A percentile compares a stretch with the other conserved stretches of the same genome.
Conservation (phyloP, 1,284 basidiomycete genomes). For the Flammula alnicola region DNA sequence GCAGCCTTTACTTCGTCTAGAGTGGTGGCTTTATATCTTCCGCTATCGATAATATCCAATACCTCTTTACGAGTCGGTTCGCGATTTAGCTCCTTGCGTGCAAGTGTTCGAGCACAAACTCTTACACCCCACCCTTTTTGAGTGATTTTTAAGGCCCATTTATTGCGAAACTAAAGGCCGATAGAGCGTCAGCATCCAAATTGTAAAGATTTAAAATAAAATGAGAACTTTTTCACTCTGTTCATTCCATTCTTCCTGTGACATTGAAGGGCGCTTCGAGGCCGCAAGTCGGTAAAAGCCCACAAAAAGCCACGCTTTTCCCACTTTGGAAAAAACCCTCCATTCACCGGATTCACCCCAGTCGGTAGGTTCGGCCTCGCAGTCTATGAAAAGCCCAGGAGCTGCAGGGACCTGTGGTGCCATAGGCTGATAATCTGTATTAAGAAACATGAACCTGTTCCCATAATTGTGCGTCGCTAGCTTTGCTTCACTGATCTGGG, state of each 20-base stretch:
- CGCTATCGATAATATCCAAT: neutral
- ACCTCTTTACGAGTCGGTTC: constrained; percentile 24
- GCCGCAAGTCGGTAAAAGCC: constrained; percentile 35
- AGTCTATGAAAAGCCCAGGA: constrained; percentile 26
- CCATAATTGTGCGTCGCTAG: constrained; percentile 19
- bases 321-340: constrained; percentile 25
- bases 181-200: neutral
- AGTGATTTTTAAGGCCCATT: constrained; percentile 27
- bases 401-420: constrained; percentile 34
- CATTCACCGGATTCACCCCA: constrained; percentile 6
- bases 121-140: constrained; percentile 24
- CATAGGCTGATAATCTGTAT: constrained; percentile 28
- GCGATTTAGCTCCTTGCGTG: constrained; percentile 22
- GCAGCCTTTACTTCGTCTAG: constrained; percentile 26
- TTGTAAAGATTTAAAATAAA: neutral
- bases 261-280: constrained; percentile 26
- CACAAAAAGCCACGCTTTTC: constrained; percentile 36
- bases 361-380: no score
- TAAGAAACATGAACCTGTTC: constrained; percentile 32
- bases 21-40: constrained; percentile 10
- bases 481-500: neutral
- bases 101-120: constrained; percentile 24
- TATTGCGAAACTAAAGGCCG: constrained; percentile 27
- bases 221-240: constrained; percentile 23
- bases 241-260: constrained; percentile 35